Evolutionary conservation across 768 basidiomycete species (phyloP), one percentile per base, ranked within the genome.

Genomic region (Psilocybe subaeruginosa): DNA sequence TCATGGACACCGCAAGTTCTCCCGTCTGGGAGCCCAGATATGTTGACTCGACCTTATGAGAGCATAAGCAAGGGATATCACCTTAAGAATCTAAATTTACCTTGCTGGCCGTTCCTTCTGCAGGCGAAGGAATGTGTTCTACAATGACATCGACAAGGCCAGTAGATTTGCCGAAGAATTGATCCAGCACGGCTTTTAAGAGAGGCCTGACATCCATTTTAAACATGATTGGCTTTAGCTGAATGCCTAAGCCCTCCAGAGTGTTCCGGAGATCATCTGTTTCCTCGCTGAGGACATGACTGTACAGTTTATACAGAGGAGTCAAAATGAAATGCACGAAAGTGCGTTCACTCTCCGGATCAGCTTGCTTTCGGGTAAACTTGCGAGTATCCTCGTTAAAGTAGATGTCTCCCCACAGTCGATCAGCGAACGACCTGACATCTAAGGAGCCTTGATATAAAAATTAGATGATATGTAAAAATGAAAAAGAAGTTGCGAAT

Each of bases 331-430:
- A 99, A 70, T 97, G 91, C 47, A 97, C 92, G 68, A 99, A 99
- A 35, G 92, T 88, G 29, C 97, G 85, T 53, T 84, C 83, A 46
- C 87, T 80, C 67, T 95, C 93, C 0, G 91, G 84, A 67, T 95
- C 95, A 4, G 84, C 77, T 45, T 86, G 86, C 72, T 95, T 95
- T 52, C 94, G 87, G 2, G 89, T 90, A 74, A 99, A 99, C 72
- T 95, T 95, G 61, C 95, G 87, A 16, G 85, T 86, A 61, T 92
- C 88, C 46, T 80, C 71, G 75, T 95, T 88, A 76, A 92, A 98
- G 78, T 95, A 99, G 70, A 99, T 94, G 76, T 99, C 96, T 14
- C 97, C 97, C 97, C 97, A 99, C 12, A 99, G 85, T 37, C 97
- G 87, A 64, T 86, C 86, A 16, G 96, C 94, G 66, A 99, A 97